Evolutionary conservation across 306 rosid genomes (phyloP), one percentile per base, ranked within the genome.

Genomic region (Hippophae gyantsensis): DNA sequence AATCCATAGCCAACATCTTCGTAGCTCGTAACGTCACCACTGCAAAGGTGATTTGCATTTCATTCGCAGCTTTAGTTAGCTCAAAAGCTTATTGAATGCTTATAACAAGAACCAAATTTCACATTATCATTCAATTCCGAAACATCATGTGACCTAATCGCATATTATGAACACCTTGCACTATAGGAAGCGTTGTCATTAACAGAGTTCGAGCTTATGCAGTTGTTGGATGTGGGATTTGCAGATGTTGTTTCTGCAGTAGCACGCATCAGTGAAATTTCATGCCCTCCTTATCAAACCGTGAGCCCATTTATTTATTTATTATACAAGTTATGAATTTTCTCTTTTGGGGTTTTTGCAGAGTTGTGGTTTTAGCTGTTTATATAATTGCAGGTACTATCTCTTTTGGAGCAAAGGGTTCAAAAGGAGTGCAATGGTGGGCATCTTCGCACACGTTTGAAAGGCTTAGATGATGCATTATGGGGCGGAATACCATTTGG

Each of bases 401-500:
- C 75, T 51, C 55, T 90, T 50, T 75, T 87, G 95, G 89, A 87
- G 75, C 89, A 78, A 55, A 72, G 89, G 63, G 82, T 78, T 42
- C 75, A 62, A 38, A 80, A 73, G 3, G 92, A 92, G 78, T 78
- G 72, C 58, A 64, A 78, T 64, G 82, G 89, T 0, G 95, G 98
- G 47, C 96, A 85, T 69, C 95, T 92, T 76, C 81, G 89, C 10
- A 92, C 95, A 13, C 73, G 74, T 66, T 78, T 90, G 76, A 85
- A 76, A 66, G 98, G 98, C 13, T 70, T 92, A 69, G 98, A 92
- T 64, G 83, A 81, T 44, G 95, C 96, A 58, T 81, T 92, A 60
- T 81, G 79, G 11, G 98, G 98, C 49, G 96, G 98, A 27, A 61
- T 87, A 52, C 98, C 98, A 0, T 87, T 87, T 56, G 96, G 96